Percentiles rank a stretch among this genome's conserved stretches.
These are phyloP conservation scores for Torulaspora indica DNA, from an alignment of 805 yeast genomes.

Conservation along the genomic window DNA sequence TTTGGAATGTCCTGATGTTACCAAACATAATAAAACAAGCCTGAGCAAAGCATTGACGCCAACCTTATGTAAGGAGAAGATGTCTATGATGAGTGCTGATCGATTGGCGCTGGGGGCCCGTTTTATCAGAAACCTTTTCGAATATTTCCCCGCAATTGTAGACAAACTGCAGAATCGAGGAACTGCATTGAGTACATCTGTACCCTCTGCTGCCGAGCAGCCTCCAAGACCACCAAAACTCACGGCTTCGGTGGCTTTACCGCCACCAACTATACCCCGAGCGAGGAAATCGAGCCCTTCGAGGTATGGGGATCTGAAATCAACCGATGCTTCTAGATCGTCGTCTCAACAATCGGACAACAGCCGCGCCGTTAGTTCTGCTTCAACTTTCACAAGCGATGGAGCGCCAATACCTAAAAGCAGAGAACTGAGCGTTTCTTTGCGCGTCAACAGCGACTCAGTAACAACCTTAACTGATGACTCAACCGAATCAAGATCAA, in stretches of 20 bases:
- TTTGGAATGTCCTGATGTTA: constrained; percentile 35
- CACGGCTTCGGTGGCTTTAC: not conserved
- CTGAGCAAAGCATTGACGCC: constrained; percentile 48
- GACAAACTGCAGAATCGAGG: constrained; percentile 14
- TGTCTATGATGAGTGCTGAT: constrained; percentile 43
- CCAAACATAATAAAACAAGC: constrained; percentile 41
- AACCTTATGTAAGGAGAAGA: constrained; percentile 50
- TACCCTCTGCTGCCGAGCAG: not conserved
- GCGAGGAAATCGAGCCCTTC: constrained; percentile 31
- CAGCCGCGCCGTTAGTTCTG: constrained; percentile 7
- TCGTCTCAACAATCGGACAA: constrained; percentile 2
- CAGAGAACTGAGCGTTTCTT: constrained; percentile 15
- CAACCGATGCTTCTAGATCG: constrained; percentile 14
- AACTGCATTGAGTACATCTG: constrained; percentile 1
- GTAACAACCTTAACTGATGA: constrained; percentile 16
- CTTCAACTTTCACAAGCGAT: constrained; percentile 14
- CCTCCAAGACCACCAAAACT: not conserved
- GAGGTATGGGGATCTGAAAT: constrained; percentile 6
- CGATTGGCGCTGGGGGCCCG: constrained; percentile 48
- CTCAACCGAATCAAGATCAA: constrained; percentile 10
- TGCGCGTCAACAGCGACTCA: constrained; percentile 21
- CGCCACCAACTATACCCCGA: constrained; percentile 25
- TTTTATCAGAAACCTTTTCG: constrained; percentile 49
- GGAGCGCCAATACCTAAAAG: constrained; percentile 11
- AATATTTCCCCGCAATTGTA: constrained; percentile 43